Conservation (phyloP, 345 rosid genomes). For the Cardiospermum halicacabum region DNA sequence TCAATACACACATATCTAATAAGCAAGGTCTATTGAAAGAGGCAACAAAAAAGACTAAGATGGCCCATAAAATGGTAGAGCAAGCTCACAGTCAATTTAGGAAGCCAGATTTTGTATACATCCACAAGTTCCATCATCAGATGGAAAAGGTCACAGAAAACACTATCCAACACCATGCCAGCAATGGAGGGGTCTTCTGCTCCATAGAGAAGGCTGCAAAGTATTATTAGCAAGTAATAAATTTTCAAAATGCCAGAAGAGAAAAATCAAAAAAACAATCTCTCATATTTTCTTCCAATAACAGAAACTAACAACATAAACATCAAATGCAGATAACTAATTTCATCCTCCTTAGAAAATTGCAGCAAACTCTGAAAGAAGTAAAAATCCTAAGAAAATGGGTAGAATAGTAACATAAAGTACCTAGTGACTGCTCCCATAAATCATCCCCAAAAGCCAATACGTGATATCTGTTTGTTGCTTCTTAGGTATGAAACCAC, state of each 20-base stretch:
- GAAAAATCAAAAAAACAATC: constrained; percentile 7
- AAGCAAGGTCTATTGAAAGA: too few species aligned
- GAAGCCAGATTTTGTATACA: constrained; percentile 84
- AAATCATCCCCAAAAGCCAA: constrained; percentile 99
- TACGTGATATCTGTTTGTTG: constrained; percentile 60
- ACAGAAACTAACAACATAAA: too few species aligned
- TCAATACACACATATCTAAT: too few species aligned
- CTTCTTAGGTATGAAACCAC: constrained; percentile 81
- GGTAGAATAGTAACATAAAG: constrained; percentile 15
- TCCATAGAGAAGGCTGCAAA: constrained; percentile 89
- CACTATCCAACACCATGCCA: constrained; percentile 98
- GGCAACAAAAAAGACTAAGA: neutral
- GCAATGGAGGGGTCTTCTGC: constrained; percentile 95
- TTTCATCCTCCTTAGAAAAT: too few species aligned
- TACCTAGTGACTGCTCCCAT: constrained; percentile 99
- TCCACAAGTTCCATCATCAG: constrained; percentile 98
- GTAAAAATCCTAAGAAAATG: constrained; percentile 1
- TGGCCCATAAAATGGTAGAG: constrained; percentile 4
- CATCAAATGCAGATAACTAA: too few species aligned
- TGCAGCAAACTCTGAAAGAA: neutral
- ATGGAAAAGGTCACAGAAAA: constrained; percentile 89
- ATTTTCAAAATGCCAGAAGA: neutral
- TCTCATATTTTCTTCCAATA: neutral
- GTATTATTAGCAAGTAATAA: constrained; percentile 11
- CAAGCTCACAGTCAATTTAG: constrained; percentile 86